phyloP scores from a whole-genome alignment of 73 alveolate genomes.

The Tetrahymena thermophila region DNA sequence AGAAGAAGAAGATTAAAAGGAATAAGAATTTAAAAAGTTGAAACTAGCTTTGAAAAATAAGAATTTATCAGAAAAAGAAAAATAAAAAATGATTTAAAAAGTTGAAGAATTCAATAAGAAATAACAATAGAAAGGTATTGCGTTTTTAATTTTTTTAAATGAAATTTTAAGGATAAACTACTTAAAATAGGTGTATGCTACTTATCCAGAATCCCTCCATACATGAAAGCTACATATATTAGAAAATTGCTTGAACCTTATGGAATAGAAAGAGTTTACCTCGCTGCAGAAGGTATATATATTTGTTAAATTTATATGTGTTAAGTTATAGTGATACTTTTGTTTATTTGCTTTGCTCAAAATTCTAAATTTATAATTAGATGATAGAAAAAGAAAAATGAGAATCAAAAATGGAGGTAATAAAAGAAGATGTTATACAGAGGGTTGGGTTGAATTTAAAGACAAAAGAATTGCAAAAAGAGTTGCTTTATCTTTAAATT shows the following conservation, averaged over 20 bases:
- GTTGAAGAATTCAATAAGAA: background rate
- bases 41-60: background rate
- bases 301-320: background rate
- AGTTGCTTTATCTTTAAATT: slow-evolving; percentile 83
- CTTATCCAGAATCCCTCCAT: slow-evolving; percentile 68
- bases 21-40: background rate
- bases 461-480: slow-evolving; percentile 88
- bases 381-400: background rate
- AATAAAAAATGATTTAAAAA: background rate
- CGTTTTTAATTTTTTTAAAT: no score
- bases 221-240: slow-evolving; percentile 54
- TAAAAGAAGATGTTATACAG: slow-evolving; percentile 60
- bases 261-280: slow-evolving; percentile 62
- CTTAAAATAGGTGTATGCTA: slow-evolving; percentile 55
- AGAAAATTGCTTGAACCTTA: slow-evolving; percentile 43
- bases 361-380: background rate
- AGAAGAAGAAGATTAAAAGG: background rate
- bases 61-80: background rate
- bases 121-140: background rate
- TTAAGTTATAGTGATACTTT: background rate
- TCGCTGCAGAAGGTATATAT: slow-evolving; percentile 47
- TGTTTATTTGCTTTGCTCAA: background rate
- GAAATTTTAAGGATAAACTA: background rate
- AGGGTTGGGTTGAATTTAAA: slow-evolving; percentile 97
- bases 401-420: slow-evolving; percentile 35